Evolutionary conservation across 2,329 filamentous ascomycete species (phyloP).

Genomic region (Talaromyces funiculosus): DNA sequence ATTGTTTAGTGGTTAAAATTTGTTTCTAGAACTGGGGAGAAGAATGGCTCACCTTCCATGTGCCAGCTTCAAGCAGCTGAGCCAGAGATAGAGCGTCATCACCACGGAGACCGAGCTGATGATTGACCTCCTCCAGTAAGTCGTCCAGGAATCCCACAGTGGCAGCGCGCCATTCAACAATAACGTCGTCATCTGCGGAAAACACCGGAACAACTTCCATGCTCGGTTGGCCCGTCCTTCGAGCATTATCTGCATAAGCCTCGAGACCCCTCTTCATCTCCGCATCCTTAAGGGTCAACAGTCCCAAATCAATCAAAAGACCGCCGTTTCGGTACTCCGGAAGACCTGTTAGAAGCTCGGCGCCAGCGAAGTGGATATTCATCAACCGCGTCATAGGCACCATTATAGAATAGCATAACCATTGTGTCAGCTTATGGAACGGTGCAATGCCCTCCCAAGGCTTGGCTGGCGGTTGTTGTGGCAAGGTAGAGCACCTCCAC

Average conservation of each 20-base stretch:
- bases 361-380: constrained; percentile 72
- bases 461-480: constrained; percentile 57
- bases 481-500: constrained; percentile 84
- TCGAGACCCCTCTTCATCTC: constrained; percentile 67
- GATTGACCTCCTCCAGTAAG: constrained; percentile 63
- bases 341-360: constrained; percentile 76
- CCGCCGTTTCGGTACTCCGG: constrained; percentile 92
- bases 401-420: constrained; percentile 92
- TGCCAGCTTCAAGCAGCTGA: constrained; percentile 90
- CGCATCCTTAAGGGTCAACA: constrained; percentile 67
- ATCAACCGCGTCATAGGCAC: constrained; percentile 79
- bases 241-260: constrained; percentile 64
- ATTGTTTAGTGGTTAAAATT: not conserved
- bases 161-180: constrained; percentile 72
- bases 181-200: constrained; percentile 66
- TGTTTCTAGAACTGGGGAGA: not conserved
- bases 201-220: constrained; percentile 71
- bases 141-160: constrained; percentile 71
- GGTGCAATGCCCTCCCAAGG: constrained; percentile 78
- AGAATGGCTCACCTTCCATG: constrained; percentile 75
- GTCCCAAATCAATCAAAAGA: constrained; percentile 75
- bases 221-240: constrained; percentile 64
- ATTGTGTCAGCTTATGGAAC: constrained; percentile 84
- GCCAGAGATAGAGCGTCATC: constrained; percentile 67
- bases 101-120: constrained; percentile 61